A percentile compares a stretch with the other conserved stretches of the same genome.
phyloP scores from a whole-genome alignment of 768 basidiomycete genomes.

The Coprinopsis strossmayeri region DNA sequence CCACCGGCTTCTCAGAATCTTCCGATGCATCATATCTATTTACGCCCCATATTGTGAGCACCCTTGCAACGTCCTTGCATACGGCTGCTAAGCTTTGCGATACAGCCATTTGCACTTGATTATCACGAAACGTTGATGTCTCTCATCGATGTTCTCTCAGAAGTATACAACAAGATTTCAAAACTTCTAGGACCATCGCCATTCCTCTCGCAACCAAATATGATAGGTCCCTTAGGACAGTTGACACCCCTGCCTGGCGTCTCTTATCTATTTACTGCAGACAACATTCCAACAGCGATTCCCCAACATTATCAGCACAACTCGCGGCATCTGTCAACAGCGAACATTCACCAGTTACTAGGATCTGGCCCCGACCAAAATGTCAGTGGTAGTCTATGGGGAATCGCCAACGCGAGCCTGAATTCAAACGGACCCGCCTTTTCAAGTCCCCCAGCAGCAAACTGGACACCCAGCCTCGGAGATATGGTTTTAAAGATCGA shows the following conservation, averaged over 20 bases:
- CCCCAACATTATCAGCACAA: conserved; percentile 19
- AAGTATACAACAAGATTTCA: conserved; percentile 83
- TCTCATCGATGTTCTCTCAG: conserved; percentile 82
- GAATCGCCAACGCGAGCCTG: conserved; percentile 51
- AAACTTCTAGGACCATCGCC: conserved; percentile 80
- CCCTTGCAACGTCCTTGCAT: not conserved
- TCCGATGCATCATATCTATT: conserved; percentile 66
- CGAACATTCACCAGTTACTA: conserved; percentile 27
- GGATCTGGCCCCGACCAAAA: conserved; percentile 17
- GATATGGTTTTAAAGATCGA: conserved; percentile 81
- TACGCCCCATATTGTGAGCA: conserved; percentile 65
- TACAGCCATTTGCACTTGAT: conserved; percentile 81
- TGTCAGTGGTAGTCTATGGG: conserved; percentile 60
- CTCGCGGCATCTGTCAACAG: conserved; percentile 24
- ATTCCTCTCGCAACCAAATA: conserved; percentile 57
- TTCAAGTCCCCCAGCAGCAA: conserved; percentile 40
- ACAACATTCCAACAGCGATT: conserved; percentile 17
- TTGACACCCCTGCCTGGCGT: conserved; percentile 79
- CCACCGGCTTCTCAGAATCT: conserved; percentile 52
- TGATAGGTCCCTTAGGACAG: conserved; percentile 73
- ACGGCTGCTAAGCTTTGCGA: not conserved
- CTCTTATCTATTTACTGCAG: conserved; percentile 65
- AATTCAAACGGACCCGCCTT: conserved; percentile 16
- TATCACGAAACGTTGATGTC: conserved; percentile 87
- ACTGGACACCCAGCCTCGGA: conserved; percentile 56